phyloP scores from a whole-genome alignment of 2,329 filamentous ascomycete species.

The Penicillium freii region DNA sequence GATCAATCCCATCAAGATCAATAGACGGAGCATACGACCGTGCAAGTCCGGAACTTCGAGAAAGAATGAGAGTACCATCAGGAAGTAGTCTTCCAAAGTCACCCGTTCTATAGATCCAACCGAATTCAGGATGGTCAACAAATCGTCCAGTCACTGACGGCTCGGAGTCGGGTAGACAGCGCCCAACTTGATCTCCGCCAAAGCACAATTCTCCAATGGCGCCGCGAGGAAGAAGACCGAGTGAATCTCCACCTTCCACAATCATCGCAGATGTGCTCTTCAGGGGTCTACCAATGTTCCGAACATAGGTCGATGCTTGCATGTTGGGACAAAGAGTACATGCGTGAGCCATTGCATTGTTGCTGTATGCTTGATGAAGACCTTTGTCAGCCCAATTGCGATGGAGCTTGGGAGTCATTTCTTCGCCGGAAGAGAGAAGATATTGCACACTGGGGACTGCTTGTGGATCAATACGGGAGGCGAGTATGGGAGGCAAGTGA shows the following conservation, averaged over 20 bases:
- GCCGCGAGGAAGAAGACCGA: slow-evolving; percentile 63
- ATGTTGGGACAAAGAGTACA: slow-evolving; percentile 70
- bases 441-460: slow-evolving; percentile 71
- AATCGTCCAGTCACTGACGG: slow-evolving; percentile 66
- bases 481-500: slow-evolving; percentile 82
- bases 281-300: slow-evolving; percentile 74
- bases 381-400: slow-evolving; percentile 64
- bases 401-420: slow-evolving; percentile 70
- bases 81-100: slow-evolving; percentile 77
- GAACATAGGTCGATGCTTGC: slow-evolving; percentile 56
- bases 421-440: slow-evolving; percentile 77
- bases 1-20: slow-evolving; percentile 73
- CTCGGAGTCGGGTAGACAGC: not conserved
- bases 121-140: slow-evolving; percentile 64
- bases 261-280: slow-evolving; percentile 75
- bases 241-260: slow-evolving; percentile 44
- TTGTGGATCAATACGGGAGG: slow-evolving; percentile 66
- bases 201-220: slow-evolving; percentile 82
- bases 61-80: slow-evolving; percentile 71
- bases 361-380: slow-evolving; percentile 63
- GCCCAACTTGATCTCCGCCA: slow-evolving; percentile 71
- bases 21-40: slow-evolving; percentile 79
- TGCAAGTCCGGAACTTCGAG: slow-evolving; percentile 73
- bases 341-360: slow-evolving; percentile 60
- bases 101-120: slow-evolving; percentile 76